phyloP scores from a whole-genome alignment of 164 flowering plant species.

The Umbellularia californica region DNA sequence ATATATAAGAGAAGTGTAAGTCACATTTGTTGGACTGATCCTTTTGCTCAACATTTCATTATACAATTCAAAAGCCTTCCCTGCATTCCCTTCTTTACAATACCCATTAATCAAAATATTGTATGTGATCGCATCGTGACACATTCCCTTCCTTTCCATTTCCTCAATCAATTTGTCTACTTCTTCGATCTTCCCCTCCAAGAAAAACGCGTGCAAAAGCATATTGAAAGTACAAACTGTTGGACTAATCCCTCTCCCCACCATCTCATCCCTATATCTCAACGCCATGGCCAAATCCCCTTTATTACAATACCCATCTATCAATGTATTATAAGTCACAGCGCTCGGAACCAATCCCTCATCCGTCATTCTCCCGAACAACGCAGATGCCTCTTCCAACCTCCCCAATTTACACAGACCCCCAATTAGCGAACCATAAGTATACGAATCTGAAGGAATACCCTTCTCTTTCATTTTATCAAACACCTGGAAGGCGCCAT shows the following conservation, averaged over 20 bases:
- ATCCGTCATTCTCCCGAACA: slow-evolving; percentile 50
- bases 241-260: slow-evolving; percentile 45
- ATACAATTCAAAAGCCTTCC: slow-evolving; percentile 58
- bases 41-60: slow-evolving; percentile 60
- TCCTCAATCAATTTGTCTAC: slow-evolving; percentile 59
- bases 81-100: slow-evolving; percentile 52
- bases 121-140: slow-evolving; percentile 61
- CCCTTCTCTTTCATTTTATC: slow-evolving; percentile 51
- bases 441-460: slow-evolving; percentile 53
- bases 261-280: slow-evolving; percentile 62
- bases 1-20: slow-evolving; percentile 73
- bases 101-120: slow-evolving; percentile 80
- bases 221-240: slow-evolving; percentile 64
- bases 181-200: slow-evolving; percentile 48
- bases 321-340: slow-evolving; percentile 59
- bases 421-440: slow-evolving; percentile 53
- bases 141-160: slow-evolving; percentile 44
- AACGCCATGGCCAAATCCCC: slow-evolving; percentile 57
- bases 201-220: slow-evolving; percentile 62
- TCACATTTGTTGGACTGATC: slow-evolving; percentile 51
- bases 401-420: slow-evolving; percentile 62
- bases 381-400: slow-evolving; percentile 51
- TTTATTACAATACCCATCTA: slow-evolving; percentile 67
- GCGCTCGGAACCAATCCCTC: slow-evolving; percentile 50
- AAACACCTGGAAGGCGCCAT: slow-evolving; percentile 41